These are phyloP conservation scores for Selenicereus undatus DNA, from an alignment of 148 eudicot species.

Conservation along the genomic window DNA sequence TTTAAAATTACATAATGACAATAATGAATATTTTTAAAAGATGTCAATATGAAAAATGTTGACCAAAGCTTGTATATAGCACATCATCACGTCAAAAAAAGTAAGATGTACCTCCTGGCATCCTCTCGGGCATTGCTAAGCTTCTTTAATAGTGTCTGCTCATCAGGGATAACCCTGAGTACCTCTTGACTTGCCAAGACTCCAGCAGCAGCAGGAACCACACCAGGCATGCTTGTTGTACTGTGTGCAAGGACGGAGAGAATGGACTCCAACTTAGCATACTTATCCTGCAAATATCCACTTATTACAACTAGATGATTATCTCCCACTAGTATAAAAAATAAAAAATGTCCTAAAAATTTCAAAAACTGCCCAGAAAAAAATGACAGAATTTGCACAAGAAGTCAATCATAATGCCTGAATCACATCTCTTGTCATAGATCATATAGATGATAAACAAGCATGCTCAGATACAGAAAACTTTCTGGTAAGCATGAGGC, in stretches of 20 bases:
- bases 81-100: neutral
- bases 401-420: neutral
- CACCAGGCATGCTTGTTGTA: neutral
- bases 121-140: neutral
- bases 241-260: constrained; percentile 43
- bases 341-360: neutral
- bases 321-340: neutral
- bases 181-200: neutral
- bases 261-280: constrained; percentile 50
- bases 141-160: neutral
- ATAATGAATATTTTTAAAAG: neutral
- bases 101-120: neutral
- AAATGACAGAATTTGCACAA: neutral
- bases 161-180: neutral
- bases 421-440: neutral
- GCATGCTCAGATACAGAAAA: no score
- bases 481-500: no score
- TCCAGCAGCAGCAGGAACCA: neutral
- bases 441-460: neutral
- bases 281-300: constrained; percentile 51
- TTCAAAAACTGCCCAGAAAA: neutral
- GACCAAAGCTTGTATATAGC: neutral
- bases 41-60: neutral
- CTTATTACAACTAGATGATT: neutral
- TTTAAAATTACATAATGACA: neutral